phyloP scores from a whole-genome alignment of 306 rosid species.

The Vicia villosa region DNA sequence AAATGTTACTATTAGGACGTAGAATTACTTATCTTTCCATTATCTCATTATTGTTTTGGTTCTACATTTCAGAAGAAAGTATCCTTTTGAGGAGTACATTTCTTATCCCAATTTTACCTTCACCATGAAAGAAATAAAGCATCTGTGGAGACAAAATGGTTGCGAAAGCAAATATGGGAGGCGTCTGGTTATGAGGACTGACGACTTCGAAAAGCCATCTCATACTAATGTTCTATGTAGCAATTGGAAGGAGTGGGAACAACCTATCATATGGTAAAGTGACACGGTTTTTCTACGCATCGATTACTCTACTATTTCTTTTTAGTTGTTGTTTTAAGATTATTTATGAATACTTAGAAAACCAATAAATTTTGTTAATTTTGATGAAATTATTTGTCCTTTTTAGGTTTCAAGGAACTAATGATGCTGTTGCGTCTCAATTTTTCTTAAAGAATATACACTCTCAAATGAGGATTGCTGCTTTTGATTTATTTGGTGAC shows the following conservation, averaged over 20 bases:
- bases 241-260: slow-evolving; percentile 90
- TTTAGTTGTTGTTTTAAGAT: not conserved
- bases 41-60: slow-evolving; percentile 35
- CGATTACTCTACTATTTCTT: not conserved
- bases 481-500: slow-evolving; percentile 76
- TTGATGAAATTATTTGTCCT: no score
- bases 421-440: slow-evolving; percentile 81
- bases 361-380: not conserved
- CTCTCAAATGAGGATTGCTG: slow-evolving; percentile 76
- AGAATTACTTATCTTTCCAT: slow-evolving; percentile 15
- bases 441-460: slow-evolving; percentile 93
- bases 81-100: slow-evolving; percentile 86
- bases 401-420: slow-evolving; percentile 95
- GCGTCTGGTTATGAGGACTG: slow-evolving; percentile 79
- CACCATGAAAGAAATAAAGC: slow-evolving; percentile 88
- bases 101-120: slow-evolving; percentile 76
- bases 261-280: slow-evolving; percentile 89
- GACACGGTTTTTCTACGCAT: slow-evolving; percentile 6
- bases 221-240: slow-evolving; percentile 87
- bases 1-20: slow-evolving; percentile 5
- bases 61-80: slow-evolving; percentile 70
- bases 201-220: slow-evolving; percentile 88
- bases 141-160: slow-evolving; percentile 83
- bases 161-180: slow-evolving; percentile 70
- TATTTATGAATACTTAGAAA: not conserved